phyloP scores from a whole-genome alignment of 2,329 filamentous ascomycete species.

The Diaporthe nobilis region DNA sequence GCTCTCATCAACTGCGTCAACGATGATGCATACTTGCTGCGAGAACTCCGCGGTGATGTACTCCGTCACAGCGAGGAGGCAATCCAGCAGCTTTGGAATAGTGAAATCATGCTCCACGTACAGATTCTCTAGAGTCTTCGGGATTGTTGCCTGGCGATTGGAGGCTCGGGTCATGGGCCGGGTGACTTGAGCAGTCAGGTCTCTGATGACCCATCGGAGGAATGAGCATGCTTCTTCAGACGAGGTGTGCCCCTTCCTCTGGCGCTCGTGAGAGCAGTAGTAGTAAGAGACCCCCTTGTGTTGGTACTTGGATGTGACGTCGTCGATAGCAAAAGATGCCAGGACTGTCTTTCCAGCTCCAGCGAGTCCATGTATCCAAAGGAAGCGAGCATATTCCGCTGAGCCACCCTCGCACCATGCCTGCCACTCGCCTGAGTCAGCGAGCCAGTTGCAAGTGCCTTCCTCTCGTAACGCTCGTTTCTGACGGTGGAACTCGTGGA shows the following conservation, averaged over 20 bases:
- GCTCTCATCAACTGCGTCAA: slow-evolving; percentile 35
- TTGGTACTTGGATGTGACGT: neutral
- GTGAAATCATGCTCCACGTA: neutral
- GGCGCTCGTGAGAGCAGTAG: slow-evolving; percentile 33
- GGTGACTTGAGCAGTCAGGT: slow-evolving; percentile 5
- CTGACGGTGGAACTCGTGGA: neutral
- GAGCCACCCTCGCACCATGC: slow-evolving; percentile 15
- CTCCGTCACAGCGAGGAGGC: neutral
- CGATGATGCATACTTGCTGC: slow-evolving; percentile 21
- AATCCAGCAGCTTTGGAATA: neutral
- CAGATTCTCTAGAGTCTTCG: neutral
- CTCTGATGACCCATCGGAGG: slow-evolving; percentile 31
- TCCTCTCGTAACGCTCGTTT: neutral
- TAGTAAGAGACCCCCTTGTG: slow-evolving; percentile 18
- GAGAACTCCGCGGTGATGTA: neutral
- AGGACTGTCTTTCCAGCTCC: slow-evolving; percentile 33
- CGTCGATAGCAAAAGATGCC: slow-evolving; percentile 25
- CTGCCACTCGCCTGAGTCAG: neutral
- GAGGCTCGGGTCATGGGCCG: neutral
- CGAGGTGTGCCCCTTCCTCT: neutral
- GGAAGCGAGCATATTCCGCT: neutral
- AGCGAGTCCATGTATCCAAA: slow-evolving; percentile 33
- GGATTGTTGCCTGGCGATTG: neutral
- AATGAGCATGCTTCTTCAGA: neutral
- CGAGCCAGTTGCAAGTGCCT: slow-evolving; percentile 32